Conservation (phyloP, 2,329 filamentous ascomycete species). For the Neopestalotiopsis sp. region DNA sequence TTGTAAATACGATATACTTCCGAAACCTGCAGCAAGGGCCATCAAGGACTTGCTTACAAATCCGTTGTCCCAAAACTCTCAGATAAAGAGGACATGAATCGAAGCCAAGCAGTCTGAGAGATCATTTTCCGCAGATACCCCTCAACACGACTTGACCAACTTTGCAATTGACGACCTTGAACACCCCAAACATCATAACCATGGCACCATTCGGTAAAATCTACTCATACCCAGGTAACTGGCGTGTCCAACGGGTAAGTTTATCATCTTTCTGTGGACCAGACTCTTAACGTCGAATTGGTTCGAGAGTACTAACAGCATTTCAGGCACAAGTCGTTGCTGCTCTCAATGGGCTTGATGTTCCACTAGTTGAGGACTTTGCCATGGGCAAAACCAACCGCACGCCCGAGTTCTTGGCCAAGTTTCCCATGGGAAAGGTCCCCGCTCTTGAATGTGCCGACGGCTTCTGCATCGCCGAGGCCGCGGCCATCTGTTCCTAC, state of each 20-base stretch:
- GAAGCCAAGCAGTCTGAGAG: not conserved
- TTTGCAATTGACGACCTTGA: not conserved
- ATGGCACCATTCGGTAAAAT: conserved; percentile 49
- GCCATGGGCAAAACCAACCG: conserved; percentile 47
- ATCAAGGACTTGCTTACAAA: not conserved
- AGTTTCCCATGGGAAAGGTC: conserved; percentile 59
- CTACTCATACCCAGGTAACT: conserved; percentile 43
- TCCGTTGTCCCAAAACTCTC: not conserved
- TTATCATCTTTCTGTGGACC: not conserved
- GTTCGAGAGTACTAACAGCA: not conserved
- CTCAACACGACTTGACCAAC: not conserved
- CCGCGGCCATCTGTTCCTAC: conserved; percentile 53
- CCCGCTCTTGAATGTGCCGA: conserved; percentile 54
- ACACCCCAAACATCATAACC: conserved; percentile 20
- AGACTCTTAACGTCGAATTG: not conserved
- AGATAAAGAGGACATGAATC: not conserved
- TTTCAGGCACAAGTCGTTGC: conserved; percentile 41
- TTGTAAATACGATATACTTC: not conserved
- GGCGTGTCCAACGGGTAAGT: conserved; percentile 42
- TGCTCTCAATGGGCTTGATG: conserved; percentile 44
- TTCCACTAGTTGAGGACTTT: conserved; percentile 44
- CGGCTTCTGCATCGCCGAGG: conserved; percentile 51
- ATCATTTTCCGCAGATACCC: not conserved
- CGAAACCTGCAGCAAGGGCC: not conserved
- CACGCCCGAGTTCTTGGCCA: conserved; percentile 51